Evolutionary conservation across 208 protist genomes (phyloP).

Genomic region (Trichomonas tenax): DNA sequence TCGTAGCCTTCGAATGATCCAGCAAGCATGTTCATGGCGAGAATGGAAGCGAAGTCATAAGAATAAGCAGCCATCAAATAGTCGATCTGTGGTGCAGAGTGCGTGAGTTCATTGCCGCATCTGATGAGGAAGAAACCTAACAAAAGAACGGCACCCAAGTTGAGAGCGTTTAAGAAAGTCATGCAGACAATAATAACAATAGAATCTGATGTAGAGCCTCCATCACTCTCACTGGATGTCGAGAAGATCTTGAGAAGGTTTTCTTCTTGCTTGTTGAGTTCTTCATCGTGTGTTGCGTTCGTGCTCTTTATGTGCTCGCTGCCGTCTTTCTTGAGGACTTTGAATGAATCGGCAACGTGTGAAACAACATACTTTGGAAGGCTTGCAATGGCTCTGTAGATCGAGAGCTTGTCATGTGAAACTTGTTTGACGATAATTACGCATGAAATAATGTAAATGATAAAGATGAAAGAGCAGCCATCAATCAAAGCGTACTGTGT

Average conservation of each 20-base stretch:
- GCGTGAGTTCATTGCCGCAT: background rate
- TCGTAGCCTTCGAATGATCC: background rate
- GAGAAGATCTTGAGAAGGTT: constrained; percentile 3
- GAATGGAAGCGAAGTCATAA: background rate
- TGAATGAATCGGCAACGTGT: background rate
- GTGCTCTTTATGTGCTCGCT: background rate
- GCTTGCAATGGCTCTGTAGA: background rate
- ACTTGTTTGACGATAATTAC: background rate
- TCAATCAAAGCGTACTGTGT: background rate
- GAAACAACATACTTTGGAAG: background rate
- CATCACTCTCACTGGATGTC: too few relatives aligned
- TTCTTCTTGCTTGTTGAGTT: constrained; percentile 7
- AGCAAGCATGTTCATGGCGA: background rate
- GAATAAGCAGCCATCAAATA: background rate
- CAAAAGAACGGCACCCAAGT: background rate
- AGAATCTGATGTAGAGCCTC: background rate
- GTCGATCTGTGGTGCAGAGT: background rate
- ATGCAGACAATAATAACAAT: background rate
- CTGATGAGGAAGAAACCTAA: background rate
- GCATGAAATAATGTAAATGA: background rate
- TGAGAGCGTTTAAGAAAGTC: background rate
- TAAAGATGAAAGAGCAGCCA: background rate
- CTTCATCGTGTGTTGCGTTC: background rate
- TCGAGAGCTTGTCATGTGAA: background rate
- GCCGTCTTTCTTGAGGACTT: background rate